These are phyloP conservation scores for Esteya vermicola DNA, from an alignment of 2,329 filamentous ascomycete species.

Conservation along the genomic window DNA sequence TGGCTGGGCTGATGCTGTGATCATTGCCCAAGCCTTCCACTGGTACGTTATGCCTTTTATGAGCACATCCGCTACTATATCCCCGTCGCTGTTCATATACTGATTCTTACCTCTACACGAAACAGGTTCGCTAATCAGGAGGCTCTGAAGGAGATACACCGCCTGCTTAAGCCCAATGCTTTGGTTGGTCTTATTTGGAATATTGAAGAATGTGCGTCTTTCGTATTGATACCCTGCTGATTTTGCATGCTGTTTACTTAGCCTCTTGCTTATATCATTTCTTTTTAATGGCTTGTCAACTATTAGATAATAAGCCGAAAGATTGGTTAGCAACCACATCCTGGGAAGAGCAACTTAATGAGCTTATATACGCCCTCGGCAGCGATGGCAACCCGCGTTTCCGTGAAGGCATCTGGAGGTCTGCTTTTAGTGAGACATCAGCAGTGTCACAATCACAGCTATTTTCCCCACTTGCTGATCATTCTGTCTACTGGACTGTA, in stretches of 20 bases:
- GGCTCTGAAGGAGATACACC: conserved; percentile 49
- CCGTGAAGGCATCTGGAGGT: conserved; percentile 47
- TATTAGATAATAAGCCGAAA: conserved; percentile 47
- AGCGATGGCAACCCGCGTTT: conserved; percentile 50
- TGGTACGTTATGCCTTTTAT: conserved; percentile 39
- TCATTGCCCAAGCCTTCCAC: conserved; percentile 51
- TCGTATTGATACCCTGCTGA: no score
- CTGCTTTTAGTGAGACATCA: conserved; percentile 44
- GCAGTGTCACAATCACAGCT: conserved; percentile 23
- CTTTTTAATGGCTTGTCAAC: background rate
- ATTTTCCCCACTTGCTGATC: conserved; percentile 49
- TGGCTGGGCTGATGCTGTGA: conserved; percentile 48
- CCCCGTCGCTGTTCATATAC: background rate
- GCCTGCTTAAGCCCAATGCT: conserved; percentile 45
- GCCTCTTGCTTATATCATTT: background rate
- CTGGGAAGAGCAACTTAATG: conserved; percentile 50
- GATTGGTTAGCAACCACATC: conserved; percentile 37
- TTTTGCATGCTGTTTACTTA: no score
- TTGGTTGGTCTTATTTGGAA: conserved; percentile 61
- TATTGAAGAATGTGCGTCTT: conserved; percentile 54
- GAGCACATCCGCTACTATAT: no score
- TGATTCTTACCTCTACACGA: background rate
- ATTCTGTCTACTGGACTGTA: conserved; percentile 40
- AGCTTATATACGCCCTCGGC: conserved; percentile 36
- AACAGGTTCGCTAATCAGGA: conserved; percentile 53